Evolutionary conservation across 208 protist species (phyloP), one percentile per base, ranked within the genome.

Genomic region (Angomonas deanei): DNA sequence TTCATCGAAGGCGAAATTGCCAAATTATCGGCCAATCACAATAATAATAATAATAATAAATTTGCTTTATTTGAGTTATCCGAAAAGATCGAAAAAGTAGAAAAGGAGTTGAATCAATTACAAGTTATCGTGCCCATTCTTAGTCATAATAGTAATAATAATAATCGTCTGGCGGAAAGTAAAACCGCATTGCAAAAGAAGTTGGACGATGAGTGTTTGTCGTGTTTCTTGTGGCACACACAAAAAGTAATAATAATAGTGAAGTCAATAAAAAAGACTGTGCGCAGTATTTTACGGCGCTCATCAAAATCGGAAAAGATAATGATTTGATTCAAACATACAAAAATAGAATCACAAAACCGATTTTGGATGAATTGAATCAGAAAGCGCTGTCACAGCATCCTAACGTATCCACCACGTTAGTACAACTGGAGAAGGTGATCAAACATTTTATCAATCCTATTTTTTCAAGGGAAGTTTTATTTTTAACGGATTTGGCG

Each of bases 21-120:
- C 4, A 5, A 50, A 10, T 5, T 50, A 5, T 26, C 5, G 15
- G 19, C 42, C 42, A 4, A 5, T 19, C 23, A 10, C 42, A 50
- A 50, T 15, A 15, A 50, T 26, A 50, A 50, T 5, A 19, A 50
- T 5, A 23, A 5, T 5, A 13, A 19, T 50, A 50, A 50, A 50
- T 5, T 5, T 5, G 19, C 8, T n/a, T n/a, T 50, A 5, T 50
- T 50, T 50, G 19, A 19, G 13, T 19, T 50, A 3, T 26, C 42
- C 17, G 42, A 23, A 19, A 50, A 50, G 42, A 50, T 50, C 23
- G 42, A 50, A 50, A 50, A 50, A 19, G 42, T 50, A 50, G 42
- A 50, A 23, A 50, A 50, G 42, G 17, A 50, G 15, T 19, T 50
- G 13, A 5, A 50, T 5, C 42, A 10, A n/a, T 19, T 50, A 26